Percentiles rank a stretch among this genome's conserved stretches.
These are phyloP conservation scores for Mimosa pudica DNA, from an alignment of 306 rosid genomes.

Conservation along the genomic window DNA sequence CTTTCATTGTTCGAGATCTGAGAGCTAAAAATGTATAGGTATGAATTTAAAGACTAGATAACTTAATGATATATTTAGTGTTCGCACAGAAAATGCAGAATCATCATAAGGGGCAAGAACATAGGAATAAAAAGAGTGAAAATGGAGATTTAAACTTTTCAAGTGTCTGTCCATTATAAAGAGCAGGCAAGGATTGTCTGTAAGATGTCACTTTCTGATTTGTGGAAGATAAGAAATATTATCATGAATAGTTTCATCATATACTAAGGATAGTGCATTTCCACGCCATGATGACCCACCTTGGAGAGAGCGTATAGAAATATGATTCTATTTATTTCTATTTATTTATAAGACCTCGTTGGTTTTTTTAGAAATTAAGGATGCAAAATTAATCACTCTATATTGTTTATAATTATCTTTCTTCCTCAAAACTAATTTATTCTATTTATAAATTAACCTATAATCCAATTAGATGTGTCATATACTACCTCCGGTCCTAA, in stretches of 20 bases:
- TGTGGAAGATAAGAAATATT: slow-evolving; percentile 39
- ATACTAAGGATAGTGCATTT: slow-evolving; percentile 27
- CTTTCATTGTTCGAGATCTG: slow-evolving; percentile 35
- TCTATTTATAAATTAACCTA: too few species aligned
- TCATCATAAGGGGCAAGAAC: slow-evolving; percentile 16
- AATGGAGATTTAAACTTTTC: slow-evolving; percentile 23
- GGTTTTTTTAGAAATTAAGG: too few species aligned
- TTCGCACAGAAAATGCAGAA: slow-evolving; percentile 29
- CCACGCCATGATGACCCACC: slow-evolving; percentile 40
- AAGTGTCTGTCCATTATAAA: slow-evolving; percentile 31
- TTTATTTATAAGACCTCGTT: too few species aligned
- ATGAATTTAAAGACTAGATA: slow-evolving; percentile 16
- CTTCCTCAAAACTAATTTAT: too few species aligned
- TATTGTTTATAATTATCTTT: too few species aligned
- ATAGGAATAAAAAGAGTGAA: slow-evolving; percentile 30
- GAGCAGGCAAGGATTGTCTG: slow-evolving; percentile 14
- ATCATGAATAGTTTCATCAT: slow-evolving; percentile 26
- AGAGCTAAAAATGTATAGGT: background rate
- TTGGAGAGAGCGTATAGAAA: slow-evolving; percentile 24
- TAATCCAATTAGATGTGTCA: too few species aligned
- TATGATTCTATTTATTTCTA: too few species aligned
- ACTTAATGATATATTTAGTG: background rate
- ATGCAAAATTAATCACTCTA: too few species aligned
- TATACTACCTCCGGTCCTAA: too few species aligned
- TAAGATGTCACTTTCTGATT: slow-evolving; percentile 43